Evolutionary conservation across 208 protist genomes (phyloP).

Genomic region (Vickermania ingenoplastis): DNA sequence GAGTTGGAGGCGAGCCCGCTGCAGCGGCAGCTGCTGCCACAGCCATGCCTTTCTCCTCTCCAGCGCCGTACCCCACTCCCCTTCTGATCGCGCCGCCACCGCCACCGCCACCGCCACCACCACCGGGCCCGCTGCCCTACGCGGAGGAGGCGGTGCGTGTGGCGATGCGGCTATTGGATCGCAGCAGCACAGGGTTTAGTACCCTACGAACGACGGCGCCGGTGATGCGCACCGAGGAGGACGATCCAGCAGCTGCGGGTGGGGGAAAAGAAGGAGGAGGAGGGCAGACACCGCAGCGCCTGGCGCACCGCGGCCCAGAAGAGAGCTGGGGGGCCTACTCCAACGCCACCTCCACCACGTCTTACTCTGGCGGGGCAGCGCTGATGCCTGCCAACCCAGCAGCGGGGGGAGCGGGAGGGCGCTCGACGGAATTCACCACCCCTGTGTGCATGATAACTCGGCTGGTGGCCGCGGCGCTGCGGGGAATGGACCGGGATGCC

Average conservation of each 20-base stretch:
- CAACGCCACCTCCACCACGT: too few relatives aligned
- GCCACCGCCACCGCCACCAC: background rate
- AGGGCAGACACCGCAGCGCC: too few relatives aligned
- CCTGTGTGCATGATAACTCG: conserved; percentile 44
- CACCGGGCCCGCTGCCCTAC: background rate
- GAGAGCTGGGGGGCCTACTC: background rate
- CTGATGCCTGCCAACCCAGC: too few relatives aligned
- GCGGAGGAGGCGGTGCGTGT: conserved; percentile 5
- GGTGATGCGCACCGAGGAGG: background rate
- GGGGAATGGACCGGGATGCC: conserved; percentile 16
- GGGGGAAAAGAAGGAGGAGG: too few relatives aligned
- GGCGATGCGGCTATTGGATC: conserved; percentile 12
- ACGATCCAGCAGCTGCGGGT: background rate
- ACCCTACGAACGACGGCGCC: background rate
- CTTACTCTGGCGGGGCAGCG: too few relatives aligned
- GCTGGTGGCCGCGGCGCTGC: conserved; percentile 41
- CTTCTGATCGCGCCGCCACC: too few relatives aligned
- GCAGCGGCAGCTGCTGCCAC: background rate
- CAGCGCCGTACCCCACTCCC: too few relatives aligned
- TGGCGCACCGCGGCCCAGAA: background rate
- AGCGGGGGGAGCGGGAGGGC: too few relatives aligned
- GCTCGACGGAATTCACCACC: too few relatives aligned
- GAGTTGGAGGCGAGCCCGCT: background rate
- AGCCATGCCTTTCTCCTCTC: too few relatives aligned
- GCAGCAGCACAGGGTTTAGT: conserved; percentile 11